Conservation (phyloP, 495 filamentous ascomycete species). For the Xylaria sp. region DNA sequence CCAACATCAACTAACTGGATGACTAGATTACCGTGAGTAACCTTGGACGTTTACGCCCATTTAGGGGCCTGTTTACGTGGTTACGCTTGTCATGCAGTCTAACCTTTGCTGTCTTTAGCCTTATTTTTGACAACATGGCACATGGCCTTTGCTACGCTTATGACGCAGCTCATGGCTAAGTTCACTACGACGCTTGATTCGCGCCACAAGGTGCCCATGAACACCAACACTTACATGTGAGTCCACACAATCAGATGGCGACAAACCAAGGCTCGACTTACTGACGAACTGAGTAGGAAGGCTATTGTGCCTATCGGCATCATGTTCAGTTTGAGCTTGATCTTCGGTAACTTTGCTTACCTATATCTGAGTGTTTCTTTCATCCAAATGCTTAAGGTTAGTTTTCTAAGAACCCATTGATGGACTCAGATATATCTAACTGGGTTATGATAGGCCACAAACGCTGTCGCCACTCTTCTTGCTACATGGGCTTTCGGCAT, state of each 20-base stretch:
- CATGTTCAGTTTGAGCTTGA: conserved; percentile 90
- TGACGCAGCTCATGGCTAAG: conserved; percentile 78
- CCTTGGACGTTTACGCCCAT: conserved; percentile 43
- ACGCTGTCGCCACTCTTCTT: conserved; percentile 83
- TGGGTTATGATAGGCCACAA: conserved; percentile 68
- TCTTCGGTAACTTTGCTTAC: conserved; percentile 89
- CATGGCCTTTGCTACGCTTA: conserved; percentile 74
- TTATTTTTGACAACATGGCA: conserved; percentile 84
- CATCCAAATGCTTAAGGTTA: conserved; percentile 90
- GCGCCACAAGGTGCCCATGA: conserved; percentile 79
- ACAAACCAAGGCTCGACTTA: conserved; percentile 71
- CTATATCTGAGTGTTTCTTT: conserved; percentile 89
- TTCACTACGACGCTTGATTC: conserved; percentile 76
- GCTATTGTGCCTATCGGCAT: conserved; percentile 90
- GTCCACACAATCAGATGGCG: conserved; percentile 28
- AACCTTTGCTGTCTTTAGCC: conserved; percentile 39
- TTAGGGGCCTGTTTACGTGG: background rate
- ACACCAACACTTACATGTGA: conserved; percentile 72
- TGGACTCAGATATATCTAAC: conserved; percentile 26
- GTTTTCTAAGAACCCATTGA: background rate
- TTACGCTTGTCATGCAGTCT: conserved; percentile 3
- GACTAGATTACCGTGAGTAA: conserved; percentile 29
- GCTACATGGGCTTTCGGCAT: conserved; percentile 81
- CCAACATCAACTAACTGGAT: conserved; percentile 8
- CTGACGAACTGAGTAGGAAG: conserved; percentile 78